Evolutionary conservation across 768 basidiomycete species (phyloP).

Genomic region (Trametopsis cervina): DNA sequence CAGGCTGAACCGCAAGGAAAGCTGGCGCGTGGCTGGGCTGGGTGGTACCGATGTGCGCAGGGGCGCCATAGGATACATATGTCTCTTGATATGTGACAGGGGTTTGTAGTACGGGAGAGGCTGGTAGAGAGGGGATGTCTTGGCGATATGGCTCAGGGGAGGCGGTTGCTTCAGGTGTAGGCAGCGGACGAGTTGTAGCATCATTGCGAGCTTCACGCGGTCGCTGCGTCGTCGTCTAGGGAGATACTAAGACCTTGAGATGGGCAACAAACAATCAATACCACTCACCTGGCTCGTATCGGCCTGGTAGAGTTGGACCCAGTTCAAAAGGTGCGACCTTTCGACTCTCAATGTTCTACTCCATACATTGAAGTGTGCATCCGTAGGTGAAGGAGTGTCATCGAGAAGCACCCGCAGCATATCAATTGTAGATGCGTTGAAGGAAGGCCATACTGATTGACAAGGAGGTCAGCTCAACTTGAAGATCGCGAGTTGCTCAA

Average conservation of each 20-base stretch:
- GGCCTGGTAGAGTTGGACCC: not conserved
- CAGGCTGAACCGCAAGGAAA: too few species aligned
- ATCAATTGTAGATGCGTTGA: not conserved
- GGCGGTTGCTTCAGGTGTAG: constrained; percentile 11
- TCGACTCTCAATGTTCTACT: not conserved
- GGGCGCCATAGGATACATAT: too few species aligned
- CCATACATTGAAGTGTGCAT: not conserved
- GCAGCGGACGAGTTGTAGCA: not conserved
- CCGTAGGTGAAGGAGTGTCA: not conserved
- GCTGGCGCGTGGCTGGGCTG: too few species aligned
- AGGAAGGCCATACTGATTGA: constrained; percentile 6
- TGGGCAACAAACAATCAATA: not conserved
- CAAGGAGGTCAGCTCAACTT: not conserved
- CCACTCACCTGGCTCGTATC: not conserved
- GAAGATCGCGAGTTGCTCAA: too few species aligned
- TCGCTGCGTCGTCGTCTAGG: not conserved
- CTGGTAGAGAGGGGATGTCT: not conserved
- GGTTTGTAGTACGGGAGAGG: too few species aligned
- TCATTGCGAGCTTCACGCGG: not conserved
- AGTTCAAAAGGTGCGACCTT: not conserved
- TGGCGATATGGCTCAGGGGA: constrained; percentile 6
- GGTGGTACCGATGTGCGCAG: too few species aligned
- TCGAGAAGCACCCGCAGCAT: not conserved
- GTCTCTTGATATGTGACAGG: too few species aligned
- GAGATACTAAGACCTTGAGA: not conserved